These are phyloP conservation scores for Fusarium penzigii DNA, from an alignment of 2,329 filamentous ascomycete genomes.

Conservation along the genomic window DNA sequence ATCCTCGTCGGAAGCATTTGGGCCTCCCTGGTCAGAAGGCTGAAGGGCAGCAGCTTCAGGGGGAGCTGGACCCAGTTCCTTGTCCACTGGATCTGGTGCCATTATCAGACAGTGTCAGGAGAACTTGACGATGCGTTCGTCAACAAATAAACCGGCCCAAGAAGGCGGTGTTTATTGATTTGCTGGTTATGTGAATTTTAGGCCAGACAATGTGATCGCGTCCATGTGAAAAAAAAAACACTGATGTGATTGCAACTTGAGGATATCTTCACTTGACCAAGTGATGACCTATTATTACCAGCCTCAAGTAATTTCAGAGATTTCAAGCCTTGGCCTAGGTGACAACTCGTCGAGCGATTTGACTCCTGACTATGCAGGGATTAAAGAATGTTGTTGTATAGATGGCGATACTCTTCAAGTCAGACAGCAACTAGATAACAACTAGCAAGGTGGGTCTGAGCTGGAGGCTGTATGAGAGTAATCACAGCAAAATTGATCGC, in stretches of 20 bases:
- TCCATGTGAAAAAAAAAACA: too few species aligned
- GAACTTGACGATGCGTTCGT: constrained; percentile 2
- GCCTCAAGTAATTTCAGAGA: too few species aligned
- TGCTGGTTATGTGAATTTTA: too few species aligned
- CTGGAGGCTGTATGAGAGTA: not conserved
- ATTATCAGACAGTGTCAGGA: constrained; percentile 18
- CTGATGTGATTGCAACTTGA: too few species aligned
- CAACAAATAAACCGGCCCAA: not conserved
- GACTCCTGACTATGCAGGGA: too few species aligned
- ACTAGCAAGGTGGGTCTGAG: not conserved
- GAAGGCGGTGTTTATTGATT: too few species aligned
- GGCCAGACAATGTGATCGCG: too few species aligned
- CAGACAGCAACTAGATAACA: not conserved
- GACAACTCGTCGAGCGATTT: too few species aligned
- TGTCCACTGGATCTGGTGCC: constrained; percentile 27
- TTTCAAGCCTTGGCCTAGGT: too few species aligned
- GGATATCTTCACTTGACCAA: too few species aligned
- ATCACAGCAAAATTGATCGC: constrained; percentile 1
- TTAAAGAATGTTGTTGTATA: constrained; percentile 8
- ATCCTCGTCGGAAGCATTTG: constrained; percentile 19
- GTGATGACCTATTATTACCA: too few species aligned
- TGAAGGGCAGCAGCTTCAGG: constrained; percentile 30
- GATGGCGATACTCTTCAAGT: not conserved
- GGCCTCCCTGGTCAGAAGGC: constrained; percentile 22
- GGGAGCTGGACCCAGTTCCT: constrained; percentile 32